Conservation (phyloP, 345 rosid genomes). For the Salix brachista region DNA sequence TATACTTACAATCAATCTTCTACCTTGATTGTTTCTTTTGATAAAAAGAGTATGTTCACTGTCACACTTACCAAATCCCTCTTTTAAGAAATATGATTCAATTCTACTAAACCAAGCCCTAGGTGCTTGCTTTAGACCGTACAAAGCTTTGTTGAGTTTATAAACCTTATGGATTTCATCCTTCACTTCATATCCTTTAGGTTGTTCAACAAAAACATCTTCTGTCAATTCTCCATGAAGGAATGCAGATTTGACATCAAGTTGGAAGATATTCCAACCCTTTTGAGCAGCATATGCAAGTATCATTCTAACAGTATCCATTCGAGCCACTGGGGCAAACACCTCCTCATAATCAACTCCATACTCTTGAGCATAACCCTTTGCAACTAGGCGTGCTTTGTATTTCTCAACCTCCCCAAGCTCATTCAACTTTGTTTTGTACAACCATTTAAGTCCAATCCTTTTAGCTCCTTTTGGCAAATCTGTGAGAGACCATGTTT, state of each 20-base stretch:
- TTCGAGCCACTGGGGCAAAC: too few relatives aligned
- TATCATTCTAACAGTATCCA: too few relatives aligned
- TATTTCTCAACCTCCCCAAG: too few relatives aligned
- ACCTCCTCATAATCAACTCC: too few relatives aligned
- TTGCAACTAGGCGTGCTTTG: too few relatives aligned
- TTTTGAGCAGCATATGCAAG: too few relatives aligned
- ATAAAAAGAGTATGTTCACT: constrained; percentile 6
- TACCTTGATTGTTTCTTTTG: constrained; percentile 5
- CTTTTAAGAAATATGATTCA: background rate
- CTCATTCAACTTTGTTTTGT: background rate
- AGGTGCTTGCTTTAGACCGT: background rate
- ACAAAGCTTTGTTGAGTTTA: background rate
- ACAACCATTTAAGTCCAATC: background rate
- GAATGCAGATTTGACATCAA: too few relatives aligned
- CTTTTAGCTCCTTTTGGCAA: too few relatives aligned
- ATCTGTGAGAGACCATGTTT: too few relatives aligned
- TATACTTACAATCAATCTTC: background rate
- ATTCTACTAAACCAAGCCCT: background rate
- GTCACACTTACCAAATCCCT: background rate
- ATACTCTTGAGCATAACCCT: too few relatives aligned
- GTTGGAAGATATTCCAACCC: too few relatives aligned
- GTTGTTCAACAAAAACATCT: background rate
- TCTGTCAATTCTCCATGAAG: background rate
- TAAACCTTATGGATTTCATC: too few relatives aligned
- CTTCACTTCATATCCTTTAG: background rate